Evolutionary conservation across 2,329 filamentous ascomycete genomes (phyloP), one percentile per base, ranked within the genome.

Genomic region (Torrubiellomyces zombiae): DNA sequence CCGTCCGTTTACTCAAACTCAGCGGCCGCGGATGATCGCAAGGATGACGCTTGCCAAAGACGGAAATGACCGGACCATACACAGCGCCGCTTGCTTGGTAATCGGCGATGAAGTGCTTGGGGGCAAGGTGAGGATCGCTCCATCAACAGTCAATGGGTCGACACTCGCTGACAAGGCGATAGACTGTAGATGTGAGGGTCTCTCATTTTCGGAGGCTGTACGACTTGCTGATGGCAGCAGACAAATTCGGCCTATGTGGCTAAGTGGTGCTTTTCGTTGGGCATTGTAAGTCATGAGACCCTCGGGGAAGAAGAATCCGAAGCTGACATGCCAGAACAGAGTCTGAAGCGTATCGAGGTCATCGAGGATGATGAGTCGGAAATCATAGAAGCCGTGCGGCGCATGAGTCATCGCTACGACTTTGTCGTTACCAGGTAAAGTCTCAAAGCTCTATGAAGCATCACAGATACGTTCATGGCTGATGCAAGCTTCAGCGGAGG

Each of bases 71-170:
- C 62, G 73, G 43, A 72, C 66, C 31, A 91, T 95, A 38, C 74
- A 82, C 45, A 94, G 85, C 23, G 89, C 86, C 8, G 86, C 78
- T 28, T 92, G 82, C 50, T 55, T 95, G 35, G 83, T 98, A 31
- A 95, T 98, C 40, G 86, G 86, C n/a, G 86, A 95, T 53, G 86
- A 94, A 51, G 83, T 95, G 5, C 62, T 95, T 4, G 85, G 83
- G 13, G 86, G 89, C 40, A 95, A 95, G 75, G 85, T 82, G 48
- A 35, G 58, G n/a, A n/a, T n/a, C n/a, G 8, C 5, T 21, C 9
- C 9, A 3, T 11, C 6, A 20, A 10, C 19, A 8, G 12, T 9
- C 10, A 10, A 14, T n/a, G 3, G n/a, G n/a, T n/a, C n/a, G n/a
- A n/a, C n/a, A n/a, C n/a, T n/a, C 8, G 36, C 35, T 42, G 28